Evolutionary conservation across 441 rosid species (phyloP).

Genomic region (Hura crepitans): DNA sequence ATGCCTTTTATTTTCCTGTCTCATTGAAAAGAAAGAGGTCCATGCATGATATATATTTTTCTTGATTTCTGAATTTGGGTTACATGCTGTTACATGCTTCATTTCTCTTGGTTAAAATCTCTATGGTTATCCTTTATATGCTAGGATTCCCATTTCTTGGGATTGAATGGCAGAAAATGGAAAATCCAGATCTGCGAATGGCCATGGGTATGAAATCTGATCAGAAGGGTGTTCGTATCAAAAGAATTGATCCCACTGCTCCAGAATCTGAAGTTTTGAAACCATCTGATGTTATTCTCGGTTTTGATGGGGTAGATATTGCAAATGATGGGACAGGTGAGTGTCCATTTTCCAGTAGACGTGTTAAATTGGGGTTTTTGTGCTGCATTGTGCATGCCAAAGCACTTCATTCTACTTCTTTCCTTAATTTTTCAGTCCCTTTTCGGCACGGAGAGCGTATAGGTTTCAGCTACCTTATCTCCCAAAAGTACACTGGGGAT

Average conservation of each 20-base stretch:
- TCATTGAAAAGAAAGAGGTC: neutral
- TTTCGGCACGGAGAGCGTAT: slow-evolving; percentile 91
- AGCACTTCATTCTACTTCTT: neutral
- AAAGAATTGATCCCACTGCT: slow-evolving; percentile 86
- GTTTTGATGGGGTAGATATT: slow-evolving; percentile 79
- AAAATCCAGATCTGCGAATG: slow-evolving; percentile 77
- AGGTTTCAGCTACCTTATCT: slow-evolving; percentile 88
- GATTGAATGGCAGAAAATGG: slow-evolving; percentile 99
- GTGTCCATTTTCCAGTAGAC: slow-evolving; percentile 9
- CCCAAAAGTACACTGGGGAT: slow-evolving; percentile 90
- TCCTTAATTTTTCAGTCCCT: slow-evolving; percentile 55
- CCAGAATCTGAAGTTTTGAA: slow-evolving; percentile 73
- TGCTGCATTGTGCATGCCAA: neutral
- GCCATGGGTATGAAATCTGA: slow-evolving; percentile 77
- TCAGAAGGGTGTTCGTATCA: slow-evolving; percentile 89
- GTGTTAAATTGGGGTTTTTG: neutral
- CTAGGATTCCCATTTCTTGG: slow-evolving; percentile 87
- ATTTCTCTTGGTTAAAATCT: slow-evolving; percentile 4
- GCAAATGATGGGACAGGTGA: slow-evolving; percentile 97
- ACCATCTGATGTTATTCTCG: slow-evolving; percentile 78
- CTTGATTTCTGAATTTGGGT: neutral
- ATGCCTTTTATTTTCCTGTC: neutral
- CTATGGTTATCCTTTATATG: neutral
- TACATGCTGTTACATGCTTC: neutral
- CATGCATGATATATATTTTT: neutral